Evolutionary conservation across 2,329 filamentous ascomycete species (phyloP), one percentile per base, ranked within the genome.

Genomic region (Venturia oleaginea): DNA sequence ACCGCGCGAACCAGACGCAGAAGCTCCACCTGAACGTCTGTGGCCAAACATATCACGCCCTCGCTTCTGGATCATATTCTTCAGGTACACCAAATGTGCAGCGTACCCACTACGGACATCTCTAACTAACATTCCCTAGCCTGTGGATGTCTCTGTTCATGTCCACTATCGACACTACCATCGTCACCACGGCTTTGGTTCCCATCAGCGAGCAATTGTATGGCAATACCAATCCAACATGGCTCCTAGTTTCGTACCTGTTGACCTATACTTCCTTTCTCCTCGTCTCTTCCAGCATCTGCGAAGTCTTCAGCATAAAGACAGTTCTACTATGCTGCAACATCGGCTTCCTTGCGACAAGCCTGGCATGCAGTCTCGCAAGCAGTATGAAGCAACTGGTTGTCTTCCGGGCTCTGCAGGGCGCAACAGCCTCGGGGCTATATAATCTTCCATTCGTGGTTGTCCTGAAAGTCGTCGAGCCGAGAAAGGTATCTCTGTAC

Each of bases 361-460:
- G 51, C 51, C 30, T 57, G 27, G 17, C 24, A 22, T 57, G 51
- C 24, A 57, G 51, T 34, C 30, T 57, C 19, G 51, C 51, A 34
- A 32, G 6, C 3, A 30, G 13, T 15, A 57, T 57, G 51, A 57
- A 7, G 4, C 27, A 57, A 15, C 27, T 57, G 17, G 8, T 57
- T 15, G 34, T 57, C 27, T 57, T 57, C 13, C 51, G 51, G 8
- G 51, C 51, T 4, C 4, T 57, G 4, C 51, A 57, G 19, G 51
- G 51, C 15, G 51, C 51, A n/a, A 32, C 51, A n/a, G 51, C 30
- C 34, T 57, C 51, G 30, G 51, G 30, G 19, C 30, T 57, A 4
- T 57, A 57, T 15, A 57, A 57, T 22, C 51, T 57, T 15, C 51
- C 51, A 22, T 57, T 57, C 15, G 51, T 57, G 15, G 51, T 57